Base-by-base conservation (phyloP, 768 basidiomycete species). In the Scleroderma citrinum region DNA sequence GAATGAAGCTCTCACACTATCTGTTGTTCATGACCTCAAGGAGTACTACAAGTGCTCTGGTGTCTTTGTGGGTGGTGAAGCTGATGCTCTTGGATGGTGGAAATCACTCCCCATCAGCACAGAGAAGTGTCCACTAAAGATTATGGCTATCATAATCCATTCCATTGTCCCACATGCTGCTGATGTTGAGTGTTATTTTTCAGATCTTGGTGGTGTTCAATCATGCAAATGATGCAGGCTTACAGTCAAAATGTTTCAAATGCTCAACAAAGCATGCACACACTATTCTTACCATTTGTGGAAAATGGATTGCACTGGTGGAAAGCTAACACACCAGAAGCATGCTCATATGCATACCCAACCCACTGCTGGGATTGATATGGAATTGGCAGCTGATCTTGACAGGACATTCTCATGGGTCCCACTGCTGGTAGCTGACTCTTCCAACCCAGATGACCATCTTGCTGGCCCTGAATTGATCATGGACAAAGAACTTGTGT, bases 141-240 rank as follows among this genome's bases (percentile, higher is more conserved):
- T 26, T 1, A 42, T 64, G 19, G 60, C 56, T 7, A 59, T 64
- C 21, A 48, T 19, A 5, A 43, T 66, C 5, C 54, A 56, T 20
- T 52, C 55, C 7, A 58, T 68, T 44, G 59, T 66, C 7, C 63
- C 65, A 10, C 65, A 65, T 50, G 40, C 63, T 3, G 61, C 59
- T 12, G 58, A 65, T 23, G 54, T 65, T 34, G 63, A 66, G 46
- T 39, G 49, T 0, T 41, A 59, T 3, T 66, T 65, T 52, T 63
- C 62, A 0, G 41, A 29, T 14, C 55, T 65, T 13, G 54, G 56
- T 12, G 51, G 55, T 7, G 47, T 55, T 23, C 63, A 66, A 46
- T 24, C 47, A 3, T 48, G 45, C 1, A 55, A 54, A 35, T 52
- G 52, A 8, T 60, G 46, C 41, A 44, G 47, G 11, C 49, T 64